Evolutionary conservation across 768 basidiomycete genomes (phyloP), one percentile per base, ranked within the genome.

Genomic region (Russula sp.): DNA sequence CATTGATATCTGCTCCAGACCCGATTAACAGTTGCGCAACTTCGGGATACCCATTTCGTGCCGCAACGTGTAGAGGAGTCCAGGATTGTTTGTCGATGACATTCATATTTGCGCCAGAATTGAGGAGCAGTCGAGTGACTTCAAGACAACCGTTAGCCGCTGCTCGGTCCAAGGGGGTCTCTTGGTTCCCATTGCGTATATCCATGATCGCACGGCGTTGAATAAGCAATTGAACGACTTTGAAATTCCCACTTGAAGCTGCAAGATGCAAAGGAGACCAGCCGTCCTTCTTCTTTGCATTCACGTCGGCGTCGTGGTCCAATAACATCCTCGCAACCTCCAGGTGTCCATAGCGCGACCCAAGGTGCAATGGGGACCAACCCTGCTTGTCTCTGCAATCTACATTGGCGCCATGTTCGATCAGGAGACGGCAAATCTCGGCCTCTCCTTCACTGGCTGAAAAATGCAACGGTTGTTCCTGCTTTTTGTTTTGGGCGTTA

Each of bases 231-330:
- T 36, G 40, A 1, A 4, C 50, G 16, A 59, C 32, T 22, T 59
- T 16, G 16, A 36, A 30, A 13, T 52, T 30, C 24, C 50, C 56
- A 28, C 52, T 64, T 7, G 40, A 30, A 1, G 52, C 13, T 44
- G 58, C 63, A 4, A 59, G 30, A 44, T 64, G 63, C 14, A 64
- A 32, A 9, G 57, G n/a, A 2, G 63, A 53, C 63, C 63, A 58
- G 5, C 10, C 56, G 22, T 59, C 63, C 13, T 30, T 44, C n/a
- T 58, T 46, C 30, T 18, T 40, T 18, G 20, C 13, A 20, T 59
- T 26, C 5, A 60, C 16, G 22, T 60, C 50, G n/a, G 18, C 48
- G n/a, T 42, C 38, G 20, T 22, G 49, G 10, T 53, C 40, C 28
- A 64, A n/a, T 36, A 64, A 48, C 5, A 59, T 14, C 24, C 11